Conservation (phyloP, 805 yeast species). For the Yarrowia deformans region DNA sequence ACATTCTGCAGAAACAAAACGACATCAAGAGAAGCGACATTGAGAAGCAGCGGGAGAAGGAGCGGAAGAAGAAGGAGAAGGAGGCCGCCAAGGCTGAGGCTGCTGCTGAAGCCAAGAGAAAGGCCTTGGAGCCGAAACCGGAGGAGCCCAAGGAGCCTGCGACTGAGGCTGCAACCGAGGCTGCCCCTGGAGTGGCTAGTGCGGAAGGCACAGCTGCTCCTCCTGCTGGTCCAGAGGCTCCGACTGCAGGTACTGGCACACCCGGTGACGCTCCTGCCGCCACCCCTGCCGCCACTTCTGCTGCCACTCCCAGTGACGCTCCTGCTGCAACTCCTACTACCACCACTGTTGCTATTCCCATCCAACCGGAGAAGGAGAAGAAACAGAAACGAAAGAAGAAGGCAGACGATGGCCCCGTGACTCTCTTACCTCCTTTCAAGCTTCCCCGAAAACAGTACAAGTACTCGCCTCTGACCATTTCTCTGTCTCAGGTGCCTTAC, state of each 20-base stretch:
- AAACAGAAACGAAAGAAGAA: conserved; percentile 36
- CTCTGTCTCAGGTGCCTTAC: conserved; percentile 20
- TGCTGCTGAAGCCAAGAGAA: not conserved
- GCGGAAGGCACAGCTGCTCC: too few species aligned
- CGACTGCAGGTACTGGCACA: not conserved
- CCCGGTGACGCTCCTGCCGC: not conserved
- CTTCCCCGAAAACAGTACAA: conserved; percentile 29
- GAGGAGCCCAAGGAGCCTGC: not conserved
- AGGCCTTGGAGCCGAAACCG: not conserved
- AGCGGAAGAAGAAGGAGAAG: conserved; percentile 45
- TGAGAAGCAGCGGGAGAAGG: conserved; percentile 45
- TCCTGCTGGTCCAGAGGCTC: not conserved
- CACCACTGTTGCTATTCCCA: not conserved
- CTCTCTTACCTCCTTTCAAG: conserved; percentile 18
- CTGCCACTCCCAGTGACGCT: not conserved
- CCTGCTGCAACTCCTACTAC: not conserved
- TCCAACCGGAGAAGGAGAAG: conserved; percentile 9
- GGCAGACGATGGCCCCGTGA: conserved; percentile 38
- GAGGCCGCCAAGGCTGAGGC: conserved; percentile 3
- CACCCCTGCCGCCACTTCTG: not conserved
- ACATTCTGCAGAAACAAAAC: conserved; percentile 45
- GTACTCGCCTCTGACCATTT: conserved; percentile 24
- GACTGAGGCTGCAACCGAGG: not conserved
- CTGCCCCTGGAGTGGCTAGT: too few species aligned
- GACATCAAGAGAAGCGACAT: conserved; percentile 46